Conservation (phyloP, 805 yeast species). For the Nakazawaea pomicola region DNA sequence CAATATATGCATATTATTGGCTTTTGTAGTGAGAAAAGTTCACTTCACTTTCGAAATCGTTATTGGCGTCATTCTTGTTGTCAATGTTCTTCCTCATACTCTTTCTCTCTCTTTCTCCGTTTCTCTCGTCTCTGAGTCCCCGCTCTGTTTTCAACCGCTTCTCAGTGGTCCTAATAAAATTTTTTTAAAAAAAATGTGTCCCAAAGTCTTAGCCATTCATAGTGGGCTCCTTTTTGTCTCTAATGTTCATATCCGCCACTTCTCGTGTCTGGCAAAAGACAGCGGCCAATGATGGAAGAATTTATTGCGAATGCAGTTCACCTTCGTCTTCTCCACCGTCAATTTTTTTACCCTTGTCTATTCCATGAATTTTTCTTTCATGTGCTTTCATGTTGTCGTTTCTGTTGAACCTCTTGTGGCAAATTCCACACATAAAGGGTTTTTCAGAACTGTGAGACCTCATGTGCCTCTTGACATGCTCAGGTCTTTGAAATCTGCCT, state of each 20-base stretch:
- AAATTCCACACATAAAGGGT: conserved; percentile 48
- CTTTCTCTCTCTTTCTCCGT: neutral
- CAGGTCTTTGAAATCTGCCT: conserved; percentile 62
- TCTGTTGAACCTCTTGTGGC: conserved; percentile 53
- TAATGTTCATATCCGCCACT: no score
- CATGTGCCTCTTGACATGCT: conserved; percentile 64
- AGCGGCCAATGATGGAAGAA: neutral
- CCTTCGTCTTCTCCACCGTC: neutral
- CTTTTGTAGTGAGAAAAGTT: no score
- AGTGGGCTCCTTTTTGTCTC: neutral
- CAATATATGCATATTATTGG: no score
- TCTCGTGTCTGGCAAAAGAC: neutral
- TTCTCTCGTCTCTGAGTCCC: neutral
- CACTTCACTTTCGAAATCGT: no score
- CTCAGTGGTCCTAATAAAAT: no score
- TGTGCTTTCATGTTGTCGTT: conserved; percentile 59
- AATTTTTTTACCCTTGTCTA: conserved; percentile 4
- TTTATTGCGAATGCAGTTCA: neutral
- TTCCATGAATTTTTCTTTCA: conserved; percentile 51
- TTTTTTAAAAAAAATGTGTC: no score
- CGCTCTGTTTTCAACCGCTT: no score
- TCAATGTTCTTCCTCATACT: neutral
- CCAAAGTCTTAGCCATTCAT: no score
- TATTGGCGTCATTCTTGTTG: no score
- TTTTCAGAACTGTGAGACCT: conserved; percentile 54